Evolutionary conservation across 805 yeast species (phyloP), one percentile per base, ranked within the genome.

Genomic region (Nakazawaea molendinolei): DNA sequence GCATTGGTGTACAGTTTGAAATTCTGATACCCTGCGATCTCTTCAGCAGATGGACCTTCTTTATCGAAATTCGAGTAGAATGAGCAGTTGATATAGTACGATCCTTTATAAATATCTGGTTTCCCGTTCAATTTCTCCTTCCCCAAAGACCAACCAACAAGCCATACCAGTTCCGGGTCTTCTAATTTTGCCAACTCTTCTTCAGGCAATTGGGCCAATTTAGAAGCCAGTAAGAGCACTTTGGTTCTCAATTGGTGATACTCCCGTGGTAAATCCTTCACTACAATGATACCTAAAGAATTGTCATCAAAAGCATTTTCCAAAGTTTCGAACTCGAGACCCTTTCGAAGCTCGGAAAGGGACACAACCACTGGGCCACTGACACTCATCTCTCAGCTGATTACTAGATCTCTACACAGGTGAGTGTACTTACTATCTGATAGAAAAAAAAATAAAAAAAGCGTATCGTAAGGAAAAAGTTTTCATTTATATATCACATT

Each of bases 91-190:
- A 71, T 63, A 46, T 76, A 76, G 44, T 55, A 76, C 2, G 79
- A 73, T 5, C 81, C 83, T 46, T 76, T 76, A 35, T 63, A 55
- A 20, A 45, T 47, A 46, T 76, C 81, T 2, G 71, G 71, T 27
- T 54, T 42, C 23, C 55, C 51, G 1, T 60, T 60, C 23, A 76
- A 57, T 23, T 52, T 62, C 44, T 76, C 82, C 35, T 65, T 68
- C 1, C 81, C 81, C 17, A 73, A 51, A 7, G 80, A 74, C 81
- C 81, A 76, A 1, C 81, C 83, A 1, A 71, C 68, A 6, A 73
- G 53, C 70, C 75, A 76, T 43, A 52, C 56, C 0, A 74, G 65
- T 34, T 71, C 75, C 13, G 67, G 69, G 17, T 56, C 58, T 44
- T 74, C 79, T 36, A 74, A 55, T 13, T 43, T 31, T 3, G 47